Evolutionary conservation across 768 basidiomycete species (phyloP).

Genomic region (Grammothele lineata): DNA sequence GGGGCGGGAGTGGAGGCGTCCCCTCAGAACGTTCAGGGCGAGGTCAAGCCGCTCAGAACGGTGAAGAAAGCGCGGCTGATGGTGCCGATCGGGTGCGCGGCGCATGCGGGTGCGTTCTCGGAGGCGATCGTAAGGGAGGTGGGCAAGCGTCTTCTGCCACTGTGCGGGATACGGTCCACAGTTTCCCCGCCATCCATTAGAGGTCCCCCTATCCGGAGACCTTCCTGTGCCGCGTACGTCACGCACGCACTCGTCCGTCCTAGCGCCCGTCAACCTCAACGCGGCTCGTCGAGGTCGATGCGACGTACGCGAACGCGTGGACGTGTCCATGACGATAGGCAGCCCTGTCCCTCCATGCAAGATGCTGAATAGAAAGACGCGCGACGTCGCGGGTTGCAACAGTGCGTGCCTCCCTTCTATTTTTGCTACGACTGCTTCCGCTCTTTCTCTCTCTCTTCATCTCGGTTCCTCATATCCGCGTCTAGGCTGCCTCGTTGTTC

Average conservation of each 20-base stretch:
- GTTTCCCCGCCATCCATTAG: no score
- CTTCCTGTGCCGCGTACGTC: no score
- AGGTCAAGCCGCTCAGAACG: constrained; percentile 58
- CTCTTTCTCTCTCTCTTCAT: no score
- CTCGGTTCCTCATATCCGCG: neutral
- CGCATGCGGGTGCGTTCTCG: constrained; percentile 71
- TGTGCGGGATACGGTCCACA: constrained; percentile 67
- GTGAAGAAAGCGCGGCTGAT: constrained; percentile 74
- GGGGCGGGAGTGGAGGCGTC: constrained; percentile 47
- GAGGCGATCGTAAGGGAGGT: constrained; percentile 67
- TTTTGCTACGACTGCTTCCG: no score
- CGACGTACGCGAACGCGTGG: constrained; percentile 71
- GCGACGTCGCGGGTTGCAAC: constrained; percentile 71
- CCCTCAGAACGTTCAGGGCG: constrained; percentile 33
- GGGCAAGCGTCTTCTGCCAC: no score
- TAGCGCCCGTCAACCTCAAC: constrained; percentile 86
- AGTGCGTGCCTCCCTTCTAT: constrained; percentile 32
- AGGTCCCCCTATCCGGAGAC: no score
- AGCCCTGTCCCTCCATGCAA: constrained; percentile 76
- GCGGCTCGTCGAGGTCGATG: constrained; percentile 67
- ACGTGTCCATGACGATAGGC: constrained; percentile 79
- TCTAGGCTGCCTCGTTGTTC: neutral
- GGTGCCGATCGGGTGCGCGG: constrained; percentile 81
- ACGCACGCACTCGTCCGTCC: no score
- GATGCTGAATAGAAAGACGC: constrained; percentile 61